Percentiles rank a stretch among this genome's conserved stretches.
Evolutionary conservation across 2,329 filamentous ascomycete genomes (phyloP).

Genomic region (Microcyclosporella mali): DNA sequence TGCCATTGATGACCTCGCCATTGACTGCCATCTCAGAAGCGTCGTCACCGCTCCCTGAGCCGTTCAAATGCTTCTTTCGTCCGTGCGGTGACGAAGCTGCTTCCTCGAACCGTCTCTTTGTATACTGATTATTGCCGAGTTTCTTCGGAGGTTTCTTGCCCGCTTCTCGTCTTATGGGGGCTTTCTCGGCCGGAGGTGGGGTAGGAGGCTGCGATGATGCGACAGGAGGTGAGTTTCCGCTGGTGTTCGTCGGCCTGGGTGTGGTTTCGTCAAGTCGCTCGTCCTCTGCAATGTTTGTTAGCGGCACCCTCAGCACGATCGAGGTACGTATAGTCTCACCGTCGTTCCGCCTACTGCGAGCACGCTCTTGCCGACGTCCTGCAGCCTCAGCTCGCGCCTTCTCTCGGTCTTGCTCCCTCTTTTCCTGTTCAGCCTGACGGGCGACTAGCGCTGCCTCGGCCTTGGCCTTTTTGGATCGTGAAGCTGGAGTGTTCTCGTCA

Average conservation of each 20-base stretch:
- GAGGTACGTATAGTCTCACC: constrained; percentile 48
- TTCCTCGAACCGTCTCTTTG: constrained; percentile 49
- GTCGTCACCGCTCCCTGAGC: constrained; percentile 30
- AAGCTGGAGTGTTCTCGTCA: constrained; percentile 48
- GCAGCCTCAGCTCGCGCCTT: constrained; percentile 66
- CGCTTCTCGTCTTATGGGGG: constrained; percentile 56
- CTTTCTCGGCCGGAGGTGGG: constrained; percentile 36
- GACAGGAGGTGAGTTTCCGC: constrained; percentile 34
- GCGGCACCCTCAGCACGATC: neutral
- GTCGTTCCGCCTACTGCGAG: constrained; percentile 73
- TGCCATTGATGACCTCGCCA: constrained; percentile 25
- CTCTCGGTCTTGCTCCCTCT: constrained; percentile 62
- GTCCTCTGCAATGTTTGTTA: constrained; percentile 9
- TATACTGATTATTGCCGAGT: constrained; percentile 75
- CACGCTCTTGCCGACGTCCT: constrained; percentile 73
- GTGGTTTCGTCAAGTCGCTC: constrained; percentile 64
- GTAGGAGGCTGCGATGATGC: constrained; percentile 38
- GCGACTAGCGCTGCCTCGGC: constrained; percentile 45
- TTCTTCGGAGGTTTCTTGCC: constrained; percentile 49
- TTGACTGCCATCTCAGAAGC: constrained; percentile 35
- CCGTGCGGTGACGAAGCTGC: constrained; percentile 44
- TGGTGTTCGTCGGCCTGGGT: constrained; percentile 38
- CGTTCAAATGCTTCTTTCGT: constrained; percentile 22
- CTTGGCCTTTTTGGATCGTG: constrained; percentile 37
- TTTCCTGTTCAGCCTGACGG: constrained; percentile 59